phyloP scores from a whole-genome alignment of 495 filamentous ascomycete species.

The Tuber brumale region DNA sequence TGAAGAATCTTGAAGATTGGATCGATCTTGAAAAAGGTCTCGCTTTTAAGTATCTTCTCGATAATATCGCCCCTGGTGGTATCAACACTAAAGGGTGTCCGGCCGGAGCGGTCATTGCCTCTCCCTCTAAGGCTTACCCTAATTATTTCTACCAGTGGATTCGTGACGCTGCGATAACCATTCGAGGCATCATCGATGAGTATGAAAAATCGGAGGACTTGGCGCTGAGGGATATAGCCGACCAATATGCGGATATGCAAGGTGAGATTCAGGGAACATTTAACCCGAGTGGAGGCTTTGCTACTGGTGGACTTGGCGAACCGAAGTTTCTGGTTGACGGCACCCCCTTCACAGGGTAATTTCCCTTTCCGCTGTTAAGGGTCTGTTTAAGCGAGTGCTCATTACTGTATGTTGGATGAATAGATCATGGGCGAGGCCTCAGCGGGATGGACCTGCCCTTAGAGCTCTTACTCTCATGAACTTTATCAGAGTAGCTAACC shows the following conservation, averaged over 20 bases:
- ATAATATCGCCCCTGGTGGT: slow-evolving; percentile 55
- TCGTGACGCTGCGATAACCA: slow-evolving; percentile 53
- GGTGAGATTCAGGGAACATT: slow-evolving; percentile 50
- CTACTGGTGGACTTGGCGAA: slow-evolving; percentile 52
- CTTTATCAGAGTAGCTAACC: slow-evolving; percentile 44
- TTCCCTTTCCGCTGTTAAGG: neutral
- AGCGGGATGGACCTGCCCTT: slow-evolving; percentile 56
- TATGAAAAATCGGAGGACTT: slow-evolving; percentile 47
- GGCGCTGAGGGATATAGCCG: slow-evolving; percentile 45
- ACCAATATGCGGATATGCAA: slow-evolving; percentile 53
- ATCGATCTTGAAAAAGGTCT: slow-evolving; percentile 41
- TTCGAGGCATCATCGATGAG: slow-evolving; percentile 52
- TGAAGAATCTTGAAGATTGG: slow-evolving; percentile 42
- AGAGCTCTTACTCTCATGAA: slow-evolving; percentile 48
- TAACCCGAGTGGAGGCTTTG: slow-evolving; percentile 53
- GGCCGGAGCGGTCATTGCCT: slow-evolving; percentile 52
- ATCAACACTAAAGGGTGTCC: slow-evolving; percentile 46
- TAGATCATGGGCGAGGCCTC: slow-evolving; percentile 57
- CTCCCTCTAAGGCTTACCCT: slow-evolving; percentile 51
- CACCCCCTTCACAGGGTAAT: slow-evolving; percentile 45
- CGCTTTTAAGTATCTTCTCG: slow-evolving; percentile 51
- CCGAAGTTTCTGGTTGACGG: slow-evolving; percentile 56
- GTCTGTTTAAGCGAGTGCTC: slow-evolving; percentile 6
- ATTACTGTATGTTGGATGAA: slow-evolving; percentile 27
- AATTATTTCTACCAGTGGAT: slow-evolving; percentile 59